These are phyloP conservation scores for Beta corolliflora DNA, from an alignment of 179 eudicot species.

Conservation along the genomic window DNA sequence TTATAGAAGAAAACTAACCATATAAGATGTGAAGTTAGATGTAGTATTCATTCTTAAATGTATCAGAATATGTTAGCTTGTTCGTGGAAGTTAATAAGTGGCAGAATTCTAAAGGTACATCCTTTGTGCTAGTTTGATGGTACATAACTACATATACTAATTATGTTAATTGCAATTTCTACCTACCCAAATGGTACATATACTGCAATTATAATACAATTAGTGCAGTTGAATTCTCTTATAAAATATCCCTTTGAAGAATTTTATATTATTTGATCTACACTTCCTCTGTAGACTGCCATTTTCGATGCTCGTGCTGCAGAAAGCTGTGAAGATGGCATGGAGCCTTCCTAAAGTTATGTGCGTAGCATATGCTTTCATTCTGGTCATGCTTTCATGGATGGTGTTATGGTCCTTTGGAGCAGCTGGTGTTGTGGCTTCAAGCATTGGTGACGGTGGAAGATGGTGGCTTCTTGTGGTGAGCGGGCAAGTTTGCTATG, in stretches of 20 bases:
- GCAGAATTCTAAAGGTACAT: background rate
- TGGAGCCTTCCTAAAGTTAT: constrained; percentile 90
- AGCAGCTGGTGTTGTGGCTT: constrained; percentile 94
- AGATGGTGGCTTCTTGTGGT: constrained; percentile 99
- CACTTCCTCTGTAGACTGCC: constrained; percentile 57
- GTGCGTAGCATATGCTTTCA: constrained; percentile 71
- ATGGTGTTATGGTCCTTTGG: constrained; percentile 96
- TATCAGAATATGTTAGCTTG: background rate
- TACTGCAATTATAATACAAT: background rate
- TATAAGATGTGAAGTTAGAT: background rate
- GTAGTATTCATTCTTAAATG: background rate
- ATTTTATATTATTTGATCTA: background rate
- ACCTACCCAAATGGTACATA: too few species aligned
- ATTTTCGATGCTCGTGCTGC: constrained; percentile 92
- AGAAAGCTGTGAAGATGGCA: constrained; percentile 87
- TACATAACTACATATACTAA: too few species aligned
- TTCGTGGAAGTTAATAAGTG: background rate
- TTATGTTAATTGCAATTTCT: background rate
- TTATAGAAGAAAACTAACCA: background rate
- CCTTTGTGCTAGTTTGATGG: too few species aligned
- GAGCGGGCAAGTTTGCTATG: constrained; percentile 90
- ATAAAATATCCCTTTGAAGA: background rate
- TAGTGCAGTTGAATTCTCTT: background rate
- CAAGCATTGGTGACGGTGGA: constrained; percentile 79
- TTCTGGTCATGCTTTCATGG: constrained; percentile 85